Evolutionary conservation across 2,329 filamentous ascomycete genomes (phyloP), one percentile per base, ranked within the genome.

Genomic region (Chrysoporthe cubensis): DNA sequence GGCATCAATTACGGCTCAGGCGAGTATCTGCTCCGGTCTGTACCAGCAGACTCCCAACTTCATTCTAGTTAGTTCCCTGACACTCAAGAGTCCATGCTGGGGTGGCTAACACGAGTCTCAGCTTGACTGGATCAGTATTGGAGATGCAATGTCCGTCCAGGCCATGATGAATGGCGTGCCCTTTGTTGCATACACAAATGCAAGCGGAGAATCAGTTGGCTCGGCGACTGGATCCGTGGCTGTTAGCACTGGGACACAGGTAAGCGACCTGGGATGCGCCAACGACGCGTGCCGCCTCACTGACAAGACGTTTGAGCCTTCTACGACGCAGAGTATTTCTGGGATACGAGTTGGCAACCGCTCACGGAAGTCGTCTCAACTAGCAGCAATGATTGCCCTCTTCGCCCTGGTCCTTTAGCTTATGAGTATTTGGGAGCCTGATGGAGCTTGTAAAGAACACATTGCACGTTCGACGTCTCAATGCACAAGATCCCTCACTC

Each of bases 1-100:
- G 0, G 81, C 82, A 0, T 82, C 81, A 0, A 79, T 80, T 16
- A 76, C 73, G 0, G 86, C 85, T 0, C 79, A 81, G 69, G 72
- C 76, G 1, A 70, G 75, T 32, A 73, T 78, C n/a, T 81, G 80
- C 69, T 68, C 69, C 11, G 62, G 64, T 14, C 72, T 71, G 18
- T 75, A 77, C 46, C 75, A 76, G 5, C 75, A 76, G n/a, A 66
- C 70, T 21, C 77, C 79, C 0, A 80, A 79, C 60, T 76, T 80
- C 26, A 76, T 76, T n/a, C 63, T 76, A 67, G 73, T 76, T 37
- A 21, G 73, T 67, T 2, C 13, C 34, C 3, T 46, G 14, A 7
- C n/a, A 1, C 18, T 4, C 32, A 9, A 8, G 34, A 34, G 6
- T 48, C 14, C 21, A 5, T 26, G 32, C 18, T 9, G 14, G 18